Evolutionary conservation across 805 yeast genomes (phyloP).

Genomic region (Yamadazyma sp.): DNA sequence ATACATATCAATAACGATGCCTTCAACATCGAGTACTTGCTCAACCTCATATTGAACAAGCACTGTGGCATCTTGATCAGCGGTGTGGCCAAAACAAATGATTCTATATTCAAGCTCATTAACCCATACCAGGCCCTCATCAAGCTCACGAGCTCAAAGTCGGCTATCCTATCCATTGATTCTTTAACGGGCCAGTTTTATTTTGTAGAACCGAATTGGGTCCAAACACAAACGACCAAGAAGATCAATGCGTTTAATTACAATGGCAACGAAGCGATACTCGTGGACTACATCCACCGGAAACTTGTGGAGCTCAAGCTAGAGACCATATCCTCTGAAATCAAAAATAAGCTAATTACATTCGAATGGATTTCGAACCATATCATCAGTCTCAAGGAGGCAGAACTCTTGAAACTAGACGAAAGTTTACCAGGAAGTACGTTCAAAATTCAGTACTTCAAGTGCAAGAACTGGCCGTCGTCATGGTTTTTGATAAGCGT

Average conservation of each 20-base stretch:
- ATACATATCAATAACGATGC: conserved; percentile 21
- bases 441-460: conserved; percentile 36
- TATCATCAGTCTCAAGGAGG: conserved; percentile 48
- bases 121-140: conserved; percentile 36
- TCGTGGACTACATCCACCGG: conserved; percentile 31
- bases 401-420: conserved; percentile 46
- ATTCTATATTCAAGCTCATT: conserved; percentile 15
- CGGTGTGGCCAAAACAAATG: conserved; percentile 9
- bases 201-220: conserved; percentile 39
- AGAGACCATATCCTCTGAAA: conserved; percentile 49
- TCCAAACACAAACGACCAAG: conserved; percentile 32
- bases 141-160: conserved; percentile 31
- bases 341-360: conserved; percentile 56
- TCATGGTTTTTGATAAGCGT: conserved; percentile 53
- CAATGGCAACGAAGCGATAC: conserved; percentile 27
- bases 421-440: background rate
- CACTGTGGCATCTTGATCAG: conserved; percentile 37
- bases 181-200: conserved; percentile 42
- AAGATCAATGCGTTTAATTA: conserved; percentile 29
- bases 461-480: conserved; percentile 55
- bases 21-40: conserved; percentile 34
- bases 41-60: conserved; percentile 37
- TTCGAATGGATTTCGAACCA: conserved; percentile 69
- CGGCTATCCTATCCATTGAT: conserved; percentile 38
- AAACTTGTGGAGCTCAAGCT: conserved; percentile 47